Evolutionary conservation across 176 grass and related monocot genomes (phyloP).

Genomic region (Aegilops longissima): DNA sequence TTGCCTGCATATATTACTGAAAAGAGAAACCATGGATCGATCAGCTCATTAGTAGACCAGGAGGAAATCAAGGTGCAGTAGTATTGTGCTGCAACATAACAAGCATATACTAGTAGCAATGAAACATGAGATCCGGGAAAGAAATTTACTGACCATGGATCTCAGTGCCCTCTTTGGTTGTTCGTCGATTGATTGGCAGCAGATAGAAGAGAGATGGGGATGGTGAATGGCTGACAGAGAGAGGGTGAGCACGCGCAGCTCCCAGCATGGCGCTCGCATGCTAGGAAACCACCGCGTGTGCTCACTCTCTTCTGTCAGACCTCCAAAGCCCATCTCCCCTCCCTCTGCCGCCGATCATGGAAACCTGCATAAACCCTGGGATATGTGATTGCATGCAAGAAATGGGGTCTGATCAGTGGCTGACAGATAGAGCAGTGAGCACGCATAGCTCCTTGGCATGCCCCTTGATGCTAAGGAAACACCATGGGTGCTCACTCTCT

Average conservation of each 20-base stretch:
- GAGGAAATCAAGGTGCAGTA: not conserved
- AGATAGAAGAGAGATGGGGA: slow-evolving; percentile 24
- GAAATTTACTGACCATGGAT: not conserved
- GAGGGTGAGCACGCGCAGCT: slow-evolving; percentile 58
- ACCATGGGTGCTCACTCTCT: slow-evolving; percentile 34
- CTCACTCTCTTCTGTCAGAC: slow-evolving; percentile 65
- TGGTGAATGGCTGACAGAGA: slow-evolving; percentile 58
- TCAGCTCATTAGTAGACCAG: not conserved
- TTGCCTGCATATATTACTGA: slow-evolving; percentile 2
- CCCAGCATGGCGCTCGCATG: slow-evolving; percentile 41
- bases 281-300: slow-evolving; percentile 50
- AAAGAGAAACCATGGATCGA: not conserved
- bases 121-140: not conserved
- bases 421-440: slow-evolving; percentile 49
- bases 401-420: slow-evolving; percentile 16
- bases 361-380: not conserved
- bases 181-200: not conserved
- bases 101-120: not conserved
- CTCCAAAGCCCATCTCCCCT: slow-evolving; percentile 36
- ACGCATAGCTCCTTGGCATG: slow-evolving; percentile 42
- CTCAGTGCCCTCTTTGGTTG: not conserved
- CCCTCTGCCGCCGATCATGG: not conserved
- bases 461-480: slow-evolving; percentile 7
- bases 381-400: slow-evolving; percentile 8
- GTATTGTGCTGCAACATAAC: not conserved